Base-by-base conservation (phyloP, 2,329 filamentous ascomycete species). In the Aspergillus pseudotamarii region DNA sequence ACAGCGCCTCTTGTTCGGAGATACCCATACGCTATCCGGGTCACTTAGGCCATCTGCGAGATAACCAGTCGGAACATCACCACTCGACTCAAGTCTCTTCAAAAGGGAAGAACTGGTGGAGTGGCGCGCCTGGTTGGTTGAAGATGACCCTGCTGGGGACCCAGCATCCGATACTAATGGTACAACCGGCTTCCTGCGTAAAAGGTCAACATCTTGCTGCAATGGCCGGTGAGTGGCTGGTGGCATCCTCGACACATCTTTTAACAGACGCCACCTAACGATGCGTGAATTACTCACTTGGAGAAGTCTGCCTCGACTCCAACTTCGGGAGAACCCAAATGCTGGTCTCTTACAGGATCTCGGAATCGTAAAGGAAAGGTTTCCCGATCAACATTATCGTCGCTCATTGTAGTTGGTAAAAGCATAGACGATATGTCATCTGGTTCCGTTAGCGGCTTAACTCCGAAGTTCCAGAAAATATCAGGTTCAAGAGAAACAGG, bases 371-470 rank as follows among this genome's bases (percentile, higher is more conserved):
- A 57, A 61, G 68, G 64, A 61, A 64, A 65, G 28, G 64, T 41
- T 43, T 65, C 66, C 57, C 34, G 64, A 60, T 66, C 60, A 60
- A 30, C 56, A 64, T 62, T 66, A 59, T 62, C 65, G 58, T 67
- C 66, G 57, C 60, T 69, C 68, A 69, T 69, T 32, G 65, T 69
- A 59, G 55, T 58, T 61, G 61, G 28, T 61, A 41, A 41, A 50
- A 57, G 59, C 36, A 60, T 63, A 59, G 59, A 62, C 60, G 62
- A 68, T 62, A 66, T 61, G 66, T 67, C 66, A 69, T 69, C 68
- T 69, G 63, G 51, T 54, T 48, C 43, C 23, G 59, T 66, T 57
- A 68, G 66, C 50, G 32, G 19, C 56, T 54, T 19, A 60, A 41
- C 45, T 28, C 38, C n/a, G 19, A 32, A n/a, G 11, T 21, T 51